phyloP scores from a whole-genome alignment of 2,329 filamentous ascomycete genomes.

The Aspergillus glaucus region DNA sequence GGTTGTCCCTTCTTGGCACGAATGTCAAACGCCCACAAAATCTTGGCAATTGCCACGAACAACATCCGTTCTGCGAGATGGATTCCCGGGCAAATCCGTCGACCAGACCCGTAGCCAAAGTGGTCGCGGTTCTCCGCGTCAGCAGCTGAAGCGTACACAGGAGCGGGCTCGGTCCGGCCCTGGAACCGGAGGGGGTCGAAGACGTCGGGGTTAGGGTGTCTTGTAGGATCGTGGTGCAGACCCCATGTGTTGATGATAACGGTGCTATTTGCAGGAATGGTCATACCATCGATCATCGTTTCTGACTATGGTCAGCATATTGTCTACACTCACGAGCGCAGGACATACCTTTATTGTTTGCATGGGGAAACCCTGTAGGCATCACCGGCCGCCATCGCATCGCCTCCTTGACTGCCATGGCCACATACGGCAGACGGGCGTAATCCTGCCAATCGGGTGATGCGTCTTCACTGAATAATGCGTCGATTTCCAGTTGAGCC shows the following conservation, averaged over 20 bases:
- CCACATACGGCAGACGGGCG: constrained; percentile 32
- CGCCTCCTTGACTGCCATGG: constrained; percentile 51
- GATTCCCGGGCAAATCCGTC: constrained; percentile 27
- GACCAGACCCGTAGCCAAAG: constrained; percentile 18
- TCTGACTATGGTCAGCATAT: constrained; percentile 25
- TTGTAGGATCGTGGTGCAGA: constrained; percentile 28
- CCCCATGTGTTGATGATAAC: constrained; percentile 47
- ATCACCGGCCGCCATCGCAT: constrained; percentile 48
- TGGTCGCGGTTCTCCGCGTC: constrained; percentile 32
- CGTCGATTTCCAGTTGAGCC: constrained; percentile 46
- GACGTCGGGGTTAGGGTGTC: constrained; percentile 18
- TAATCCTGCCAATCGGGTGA: constrained; percentile 41
- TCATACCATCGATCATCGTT: constrained; percentile 33
- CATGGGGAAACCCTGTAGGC: constrained; percentile 11
- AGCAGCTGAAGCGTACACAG: constrained; percentile 28
- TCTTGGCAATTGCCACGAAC: constrained; percentile 20
- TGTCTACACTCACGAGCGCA: constrained; percentile 7
- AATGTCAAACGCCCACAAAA: constrained; percentile 26
- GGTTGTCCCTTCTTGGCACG: not conserved
- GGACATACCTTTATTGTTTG: constrained; percentile 5
- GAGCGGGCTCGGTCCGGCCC: constrained; percentile 24
- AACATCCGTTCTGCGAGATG: constrained; percentile 28
- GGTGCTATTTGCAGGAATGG: constrained; percentile 41
- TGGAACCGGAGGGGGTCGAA: constrained; percentile 27
- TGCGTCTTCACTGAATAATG: constrained; percentile 42